Evolutionary conservation across 495 filamentous ascomycete species (phyloP).

Genomic region (Aspergillus steynii): DNA sequence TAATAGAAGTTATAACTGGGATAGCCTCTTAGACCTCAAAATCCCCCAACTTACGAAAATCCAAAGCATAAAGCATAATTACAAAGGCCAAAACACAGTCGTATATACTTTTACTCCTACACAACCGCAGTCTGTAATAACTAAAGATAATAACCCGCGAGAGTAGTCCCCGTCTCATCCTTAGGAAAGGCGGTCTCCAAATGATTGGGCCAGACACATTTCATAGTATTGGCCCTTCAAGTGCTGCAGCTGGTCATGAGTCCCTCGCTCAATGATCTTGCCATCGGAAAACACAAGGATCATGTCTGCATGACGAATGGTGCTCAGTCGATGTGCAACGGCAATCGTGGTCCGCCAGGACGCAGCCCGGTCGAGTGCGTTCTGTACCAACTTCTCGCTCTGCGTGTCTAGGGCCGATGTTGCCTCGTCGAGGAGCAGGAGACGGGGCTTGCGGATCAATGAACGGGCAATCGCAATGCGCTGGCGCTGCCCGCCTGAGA

Average conservation of each 20-base stretch:
- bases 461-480: slow-evolving; percentile 2
- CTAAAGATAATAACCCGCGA: too few relatives aligned
- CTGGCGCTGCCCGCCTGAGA: neutral
- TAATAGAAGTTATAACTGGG: too few relatives aligned
- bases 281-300: neutral
- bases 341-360: neutral
- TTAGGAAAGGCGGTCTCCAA: too few relatives aligned
- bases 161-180: too few relatives aligned
- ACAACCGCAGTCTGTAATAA: too few relatives aligned
- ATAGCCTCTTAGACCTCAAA: too few relatives aligned
- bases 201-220: neutral
- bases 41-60: too few relatives aligned
- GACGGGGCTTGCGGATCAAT: neutral
- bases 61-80: too few relatives aligned
- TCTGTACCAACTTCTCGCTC: neutral
- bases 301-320: slow-evolving; percentile 1
- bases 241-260: neutral
- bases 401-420: neutral
- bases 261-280: neutral
- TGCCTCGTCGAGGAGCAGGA: slow-evolving; percentile 4
- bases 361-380: neutral
- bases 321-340: neutral
- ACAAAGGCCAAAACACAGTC: too few relatives aligned
- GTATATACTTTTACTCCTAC: too few relatives aligned
- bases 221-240: too few relatives aligned